Evolutionary conservation across 331 rosid species (phyloP).

Genomic region (Erythrophleum ivorense): DNA sequence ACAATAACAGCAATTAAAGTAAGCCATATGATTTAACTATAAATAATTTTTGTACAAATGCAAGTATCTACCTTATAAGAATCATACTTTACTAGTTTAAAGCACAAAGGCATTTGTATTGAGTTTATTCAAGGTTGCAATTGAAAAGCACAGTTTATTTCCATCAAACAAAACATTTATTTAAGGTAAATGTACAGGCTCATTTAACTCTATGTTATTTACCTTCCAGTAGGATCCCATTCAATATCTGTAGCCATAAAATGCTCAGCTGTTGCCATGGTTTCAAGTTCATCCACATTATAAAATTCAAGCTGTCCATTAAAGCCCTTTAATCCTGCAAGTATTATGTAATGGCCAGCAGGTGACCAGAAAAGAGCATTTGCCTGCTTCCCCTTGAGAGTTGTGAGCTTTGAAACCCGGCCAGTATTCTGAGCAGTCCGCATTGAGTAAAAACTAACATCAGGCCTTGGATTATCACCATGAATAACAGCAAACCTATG

Average conservation of each 20-base stretch:
- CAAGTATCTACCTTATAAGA: neutral
- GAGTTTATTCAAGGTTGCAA: neutral
- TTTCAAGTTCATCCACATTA: conserved; percentile 79
- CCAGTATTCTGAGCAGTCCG: conserved; percentile 58
- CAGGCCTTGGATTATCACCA: conserved; percentile 79
- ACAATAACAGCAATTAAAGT: neutral
- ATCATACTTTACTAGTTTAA: neutral
- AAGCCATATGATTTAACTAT: neutral
- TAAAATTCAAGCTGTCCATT: conserved; percentile 77
- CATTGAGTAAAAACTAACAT: conserved; percentile 73
- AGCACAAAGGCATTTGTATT: neutral
- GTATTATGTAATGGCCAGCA: conserved; percentile 63
- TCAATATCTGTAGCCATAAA: conserved; percentile 83
- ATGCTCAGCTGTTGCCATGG: conserved; percentile 81
- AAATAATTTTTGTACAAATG: neutral
- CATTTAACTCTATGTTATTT: neutral
- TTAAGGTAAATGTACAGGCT: neutral
- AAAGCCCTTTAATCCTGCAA: conserved; percentile 72
- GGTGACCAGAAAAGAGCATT: conserved; percentile 89
- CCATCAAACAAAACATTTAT: neutral
- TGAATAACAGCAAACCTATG: conserved; percentile 80
- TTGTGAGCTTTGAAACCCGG: conserved; percentile 68
- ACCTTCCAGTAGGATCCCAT: conserved; percentile 93
- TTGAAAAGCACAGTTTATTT: neutral
- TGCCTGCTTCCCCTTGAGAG: conserved; percentile 81